A percentile compares a stretch with the other conserved stretches of the same genome.
Evolutionary conservation across 768 basidiomycete genomes (phyloP).

Genomic region (Lactarius akahatsu): DNA sequence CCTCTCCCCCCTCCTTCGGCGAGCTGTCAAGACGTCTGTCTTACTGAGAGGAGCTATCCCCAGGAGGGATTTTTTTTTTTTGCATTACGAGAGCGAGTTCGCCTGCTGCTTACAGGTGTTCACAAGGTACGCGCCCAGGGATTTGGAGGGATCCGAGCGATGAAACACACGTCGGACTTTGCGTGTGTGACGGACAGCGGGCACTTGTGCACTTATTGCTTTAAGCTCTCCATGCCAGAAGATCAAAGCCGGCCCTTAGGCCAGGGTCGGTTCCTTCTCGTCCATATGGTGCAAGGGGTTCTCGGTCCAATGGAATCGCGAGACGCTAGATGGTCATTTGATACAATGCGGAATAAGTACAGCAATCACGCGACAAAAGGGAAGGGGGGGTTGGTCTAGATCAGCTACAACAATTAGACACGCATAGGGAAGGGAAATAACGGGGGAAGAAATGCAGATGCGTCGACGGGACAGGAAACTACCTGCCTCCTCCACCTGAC

Average conservation of each 20-base stretch:
- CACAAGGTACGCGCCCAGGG: conserved; percentile 1
- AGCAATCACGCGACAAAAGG: conserved; percentile 31
- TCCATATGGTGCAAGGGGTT: conserved; percentile 2
- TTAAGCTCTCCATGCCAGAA: neutral
- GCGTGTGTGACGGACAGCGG: neutral
- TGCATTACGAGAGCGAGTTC: neutral
- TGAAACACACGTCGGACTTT: conserved; percentile 4
- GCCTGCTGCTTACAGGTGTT: neutral
- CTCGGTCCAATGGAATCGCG: conserved; percentile 1
- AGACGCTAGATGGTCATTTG: conserved; percentile 16
- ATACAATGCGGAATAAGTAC: conserved; percentile 38
- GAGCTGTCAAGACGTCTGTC: neutral
- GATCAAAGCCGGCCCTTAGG: neutral
- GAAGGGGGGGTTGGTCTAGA: conserved; percentile 21
- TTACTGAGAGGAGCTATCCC: neutral
- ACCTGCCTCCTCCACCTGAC: conserved; percentile 26
- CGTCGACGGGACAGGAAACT: conserved; percentile 5
- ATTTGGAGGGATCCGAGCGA: neutral
- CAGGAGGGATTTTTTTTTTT: neutral
- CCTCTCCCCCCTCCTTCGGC: neutral
- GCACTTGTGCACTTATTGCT: neutral
- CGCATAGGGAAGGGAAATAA: neutral
- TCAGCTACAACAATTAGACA: conserved; percentile 27
- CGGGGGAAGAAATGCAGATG: conserved; percentile 25
- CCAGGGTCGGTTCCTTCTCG: neutral